A percentile compares a stretch with the other conserved stretches of the same genome.
These are phyloP conservation scores for Thielaviopsis populi DNA, from an alignment of 2,329 filamentous ascomycete species.

Conservation along the genomic window DNA sequence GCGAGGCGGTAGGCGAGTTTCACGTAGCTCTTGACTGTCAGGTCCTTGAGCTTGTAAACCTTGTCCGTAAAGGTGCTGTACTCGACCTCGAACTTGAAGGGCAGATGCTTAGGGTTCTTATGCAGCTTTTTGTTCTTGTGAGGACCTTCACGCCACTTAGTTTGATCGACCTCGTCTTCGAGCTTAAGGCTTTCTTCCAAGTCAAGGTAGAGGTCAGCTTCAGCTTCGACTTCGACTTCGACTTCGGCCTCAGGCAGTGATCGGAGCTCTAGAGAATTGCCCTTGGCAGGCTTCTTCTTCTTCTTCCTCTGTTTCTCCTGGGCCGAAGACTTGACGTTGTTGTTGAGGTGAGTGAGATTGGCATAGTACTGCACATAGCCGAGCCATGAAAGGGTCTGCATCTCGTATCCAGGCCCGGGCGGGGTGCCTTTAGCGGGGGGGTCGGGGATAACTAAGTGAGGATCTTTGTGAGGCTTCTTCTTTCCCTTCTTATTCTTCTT, in stretches of 20 bases:
- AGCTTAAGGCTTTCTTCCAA: not conserved
- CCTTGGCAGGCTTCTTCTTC: conserved; percentile 19
- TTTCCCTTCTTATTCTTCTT: conserved; percentile 31
- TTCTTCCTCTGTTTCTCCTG: conserved; percentile 22
- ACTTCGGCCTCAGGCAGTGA: conserved; percentile 6
- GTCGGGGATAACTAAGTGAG: conserved; percentile 49
- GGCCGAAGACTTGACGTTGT: conserved; percentile 34
- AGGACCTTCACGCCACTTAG: conserved; percentile 49
- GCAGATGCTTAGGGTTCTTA: conserved; percentile 40
- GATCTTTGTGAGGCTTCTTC: conserved; percentile 39
- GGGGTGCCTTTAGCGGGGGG: conserved; percentile 56
- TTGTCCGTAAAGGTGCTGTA: conserved; percentile 72
- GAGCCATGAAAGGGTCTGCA: conserved; percentile 63
- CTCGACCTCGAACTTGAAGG: conserved; percentile 65
- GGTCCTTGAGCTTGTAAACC: conserved; percentile 59
- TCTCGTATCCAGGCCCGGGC: conserved; percentile 80
- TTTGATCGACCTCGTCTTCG: conserved; percentile 22
- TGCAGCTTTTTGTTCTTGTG: conserved; percentile 42
- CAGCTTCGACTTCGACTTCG: not conserved
- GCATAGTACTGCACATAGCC: conserved; percentile 86
- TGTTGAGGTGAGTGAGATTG: conserved; percentile 83
- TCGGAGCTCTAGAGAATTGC: conserved; percentile 10
- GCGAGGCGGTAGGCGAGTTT: conserved; percentile 69
- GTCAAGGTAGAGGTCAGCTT: too few relatives aligned
- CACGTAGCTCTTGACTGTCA: conserved; percentile 72